Evolutionary conservation across 805 yeast species (phyloP), one percentile per base, ranked within the genome.

Genomic region (Candida lessepsii): DNA sequence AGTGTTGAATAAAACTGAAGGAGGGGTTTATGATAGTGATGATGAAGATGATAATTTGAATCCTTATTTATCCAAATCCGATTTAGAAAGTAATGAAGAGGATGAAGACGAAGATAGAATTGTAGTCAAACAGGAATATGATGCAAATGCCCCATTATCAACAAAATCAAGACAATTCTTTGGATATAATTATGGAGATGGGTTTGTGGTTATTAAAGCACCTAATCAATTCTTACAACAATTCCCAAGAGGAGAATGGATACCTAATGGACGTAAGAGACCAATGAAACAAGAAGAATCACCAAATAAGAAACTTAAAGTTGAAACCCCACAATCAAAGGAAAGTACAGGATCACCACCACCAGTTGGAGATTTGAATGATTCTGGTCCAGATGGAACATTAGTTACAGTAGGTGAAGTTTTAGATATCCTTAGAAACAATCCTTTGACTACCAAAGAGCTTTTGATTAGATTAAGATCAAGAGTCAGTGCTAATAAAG

Each of bases 241-340:
- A 26, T 88, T 89, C 64, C 93, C 93, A 2, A 65, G 58, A 14
- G 96, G 96, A 19, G 86, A 80, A 39, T 90, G 96, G 96, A 83
- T 83, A 60, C 91, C 96, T 16, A 69, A 68, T 9, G 70, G 69
- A 46, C 75, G 61, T 20, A 65, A 64, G 43, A 54, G 71, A 36
- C 45, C 46, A 10, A 10, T 29, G 11, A 39, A n/a, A 17, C 49
- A 54, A 14, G 52, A 24, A 5, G 49, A 52, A 1, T 49, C 65
- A 3, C 63, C 70, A 1, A 46, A 51, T n/a, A 75, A 74, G 51
- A 70, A 69, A 43, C 53, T 40, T 8, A 37, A 35, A 17, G 20
- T 36, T 14, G 40, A 35, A 21, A 31, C 31, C 21, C 16, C 37
- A 10, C 29, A 11, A n/a, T 9, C 17, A 7, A 41, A 36, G 40